Evolutionary conservation across 495 filamentous ascomycete genomes (phyloP), one percentile per base, ranked within the genome.

Genomic region (Penicillium simplicissimum): DNA sequence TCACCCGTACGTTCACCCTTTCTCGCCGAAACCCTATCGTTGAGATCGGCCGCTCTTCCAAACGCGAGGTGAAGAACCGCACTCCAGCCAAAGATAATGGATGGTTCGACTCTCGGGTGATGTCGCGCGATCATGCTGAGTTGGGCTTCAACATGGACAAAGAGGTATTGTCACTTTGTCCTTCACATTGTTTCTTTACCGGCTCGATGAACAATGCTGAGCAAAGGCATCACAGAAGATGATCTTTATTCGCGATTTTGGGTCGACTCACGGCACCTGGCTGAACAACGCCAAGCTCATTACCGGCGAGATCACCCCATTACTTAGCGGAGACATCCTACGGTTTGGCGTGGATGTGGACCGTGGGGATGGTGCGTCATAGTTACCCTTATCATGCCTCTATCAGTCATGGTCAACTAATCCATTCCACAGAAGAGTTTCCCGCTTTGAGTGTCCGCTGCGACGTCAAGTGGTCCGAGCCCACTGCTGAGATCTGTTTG

Each of bases 51-150:
- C 79, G 88, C 65, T 76, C 85, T 14, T 90, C 88, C 2, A 85
- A 84, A 62, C 84, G 81, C 40, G 72, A 79, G 14, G 63, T 48
- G 33, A 87, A 87, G 71, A 79, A 82, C 55, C 76, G 88, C 10
- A 40, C 73, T 9, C 76, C 82, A 15, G 69, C 71, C 25, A 36
- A 42, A 3, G 71, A 87, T 56, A 97, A 96, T 75, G 88, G 79
- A 10, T 90, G 85, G 80, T 91, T 93, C 61, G 85, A 93, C 35
- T 92, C 86, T 65, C 84, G 90, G 0, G 90, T 96, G 25, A 89
- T 97, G 82, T 95, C 90, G 31, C 82, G 92, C 33, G 71, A 84
- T 10, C 92, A 97, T 76, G 92, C 91, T 11, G 74, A 82, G 53
- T 66, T 96, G 9, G 59, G 67, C 11, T 74, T 81, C 11, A 68